Evolutionary conservation across 306 rosid genomes (phyloP).

Genomic region (Glycine tomentella): DNA sequence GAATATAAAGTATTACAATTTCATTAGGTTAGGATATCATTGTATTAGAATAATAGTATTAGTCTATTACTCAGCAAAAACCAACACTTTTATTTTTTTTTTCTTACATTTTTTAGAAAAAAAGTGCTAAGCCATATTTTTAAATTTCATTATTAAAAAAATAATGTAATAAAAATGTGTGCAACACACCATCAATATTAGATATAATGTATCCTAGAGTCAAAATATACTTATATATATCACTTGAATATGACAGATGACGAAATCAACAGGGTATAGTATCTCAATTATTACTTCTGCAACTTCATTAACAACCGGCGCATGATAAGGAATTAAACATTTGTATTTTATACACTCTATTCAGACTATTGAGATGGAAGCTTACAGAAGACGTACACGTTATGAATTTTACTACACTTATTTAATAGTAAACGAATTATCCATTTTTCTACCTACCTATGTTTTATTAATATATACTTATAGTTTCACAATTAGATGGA

Average conservation of each 20-base stretch:
- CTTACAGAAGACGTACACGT: constrained; percentile 18
- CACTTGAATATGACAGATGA: neutral
- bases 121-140: too few relatives aligned
- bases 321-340: constrained; percentile 22
- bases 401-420: neutral
- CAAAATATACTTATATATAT: neutral
- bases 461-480: too few relatives aligned
- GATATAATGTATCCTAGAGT: neutral
- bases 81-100: too few relatives aligned
- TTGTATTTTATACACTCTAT: neutral
- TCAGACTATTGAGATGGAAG: too few relatives aligned
- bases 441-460: too few relatives aligned
- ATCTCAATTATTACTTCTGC: constrained; percentile 9
- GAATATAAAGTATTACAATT: neutral
- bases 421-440: too few relatives aligned
- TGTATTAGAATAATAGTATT: too few relatives aligned
- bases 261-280: neutral
- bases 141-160: neutral
- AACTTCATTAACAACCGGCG: constrained; percentile 27
- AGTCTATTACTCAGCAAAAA: too few relatives aligned
- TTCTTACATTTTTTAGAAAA: too few relatives aligned
- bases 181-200: too few relatives aligned
- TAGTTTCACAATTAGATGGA: too few relatives aligned
- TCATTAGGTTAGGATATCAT: neutral
- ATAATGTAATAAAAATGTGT: neutral